Conservation (phyloP, 1,284 basidiomycete species). For the Trichosporon sp. region DNA sequence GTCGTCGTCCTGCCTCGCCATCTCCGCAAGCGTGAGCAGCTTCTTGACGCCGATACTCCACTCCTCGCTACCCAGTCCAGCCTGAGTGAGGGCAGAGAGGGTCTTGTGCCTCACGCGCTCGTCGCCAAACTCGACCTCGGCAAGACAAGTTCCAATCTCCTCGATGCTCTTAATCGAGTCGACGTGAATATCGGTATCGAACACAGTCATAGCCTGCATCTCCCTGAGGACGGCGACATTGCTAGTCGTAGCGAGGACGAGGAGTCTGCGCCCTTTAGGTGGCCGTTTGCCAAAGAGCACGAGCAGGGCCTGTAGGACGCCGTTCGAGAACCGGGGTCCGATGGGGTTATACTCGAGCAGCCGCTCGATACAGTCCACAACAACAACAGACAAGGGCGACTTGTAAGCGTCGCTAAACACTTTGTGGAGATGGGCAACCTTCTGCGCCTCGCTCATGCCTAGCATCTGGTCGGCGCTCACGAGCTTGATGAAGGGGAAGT, state of each 20-base stretch:
- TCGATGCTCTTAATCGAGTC: constrained; percentile 71
- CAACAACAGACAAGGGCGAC: constrained; percentile 90
- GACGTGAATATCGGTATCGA: constrained; percentile 83
- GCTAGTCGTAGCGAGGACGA: constrained; percentile 90
- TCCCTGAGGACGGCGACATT: constrained; percentile 80
- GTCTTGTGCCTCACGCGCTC: constrained; percentile 53
- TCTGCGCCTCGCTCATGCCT: constrained; percentile 83
- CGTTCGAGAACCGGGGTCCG: constrained; percentile 91
- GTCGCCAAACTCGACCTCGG: constrained; percentile 67
- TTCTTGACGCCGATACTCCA: constrained; percentile 83
- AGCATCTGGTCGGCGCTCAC: constrained; percentile 97
- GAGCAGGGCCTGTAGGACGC: constrained; percentile 83
- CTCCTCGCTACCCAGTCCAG: constrained; percentile 63
- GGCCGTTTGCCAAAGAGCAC: constrained; percentile 85
- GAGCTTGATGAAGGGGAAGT: constrained; percentile 97
- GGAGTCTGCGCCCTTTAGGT: constrained; percentile 89
- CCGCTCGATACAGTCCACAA: constrained; percentile 91
- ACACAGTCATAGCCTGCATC: constrained; percentile 80
- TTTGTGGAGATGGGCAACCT: constrained; percentile 88
- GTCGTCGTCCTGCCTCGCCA: constrained; percentile 89
- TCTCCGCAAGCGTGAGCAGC: constrained; percentile 84
- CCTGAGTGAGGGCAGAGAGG: constrained; percentile 60
- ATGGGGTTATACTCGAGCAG: constrained; percentile 96
- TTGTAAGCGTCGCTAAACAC: constrained; percentile 96
- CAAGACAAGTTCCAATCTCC: constrained; percentile 69